Conservation (phyloP, 257 asterid species). For the Echium plantagineum region DNA sequence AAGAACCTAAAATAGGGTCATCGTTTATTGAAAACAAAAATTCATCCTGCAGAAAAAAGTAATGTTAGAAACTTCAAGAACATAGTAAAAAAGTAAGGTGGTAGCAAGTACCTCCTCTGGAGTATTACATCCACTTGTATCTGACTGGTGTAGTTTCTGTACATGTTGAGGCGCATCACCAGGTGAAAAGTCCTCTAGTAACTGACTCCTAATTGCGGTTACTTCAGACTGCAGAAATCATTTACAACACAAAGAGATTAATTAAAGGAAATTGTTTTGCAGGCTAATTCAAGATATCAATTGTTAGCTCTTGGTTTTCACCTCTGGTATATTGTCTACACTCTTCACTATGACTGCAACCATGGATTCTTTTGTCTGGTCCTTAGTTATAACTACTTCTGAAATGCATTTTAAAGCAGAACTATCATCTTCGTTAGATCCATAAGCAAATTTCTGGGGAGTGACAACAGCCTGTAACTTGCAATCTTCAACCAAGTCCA, state of each 20-base stretch:
- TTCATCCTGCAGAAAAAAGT: slow-evolving; percentile 32
- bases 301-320: slow-evolving; percentile 12
- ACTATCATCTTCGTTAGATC: slow-evolving; percentile 73
- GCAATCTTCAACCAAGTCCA: slow-evolving; percentile 63
- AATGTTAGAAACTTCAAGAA: slow-evolving; percentile 10
- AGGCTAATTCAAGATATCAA: background rate
- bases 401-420: slow-evolving; percentile 59
- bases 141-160: slow-evolving; percentile 19
- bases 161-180: slow-evolving; percentile 50
- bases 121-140: slow-evolving; percentile 23
- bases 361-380: slow-evolving; percentile 55
- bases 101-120: slow-evolving; percentile 27
- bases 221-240: slow-evolving; percentile 42
- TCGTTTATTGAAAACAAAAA: slow-evolving; percentile 20
- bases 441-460: slow-evolving; percentile 32
- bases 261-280: background rate
- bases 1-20: background rate
- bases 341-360: slow-evolving; percentile 48
- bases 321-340: slow-evolving; percentile 41
- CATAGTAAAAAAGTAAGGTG: slow-evolving; percentile 3
- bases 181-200: slow-evolving; percentile 58
- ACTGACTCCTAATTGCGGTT: slow-evolving; percentile 36
- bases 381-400: slow-evolving; percentile 40
- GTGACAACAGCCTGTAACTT: slow-evolving; percentile 54
- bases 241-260: too few relatives aligned